Evolutionary conservation across 805 yeast genomes (phyloP).

Genomic region (Brettanomyces sp.): DNA sequence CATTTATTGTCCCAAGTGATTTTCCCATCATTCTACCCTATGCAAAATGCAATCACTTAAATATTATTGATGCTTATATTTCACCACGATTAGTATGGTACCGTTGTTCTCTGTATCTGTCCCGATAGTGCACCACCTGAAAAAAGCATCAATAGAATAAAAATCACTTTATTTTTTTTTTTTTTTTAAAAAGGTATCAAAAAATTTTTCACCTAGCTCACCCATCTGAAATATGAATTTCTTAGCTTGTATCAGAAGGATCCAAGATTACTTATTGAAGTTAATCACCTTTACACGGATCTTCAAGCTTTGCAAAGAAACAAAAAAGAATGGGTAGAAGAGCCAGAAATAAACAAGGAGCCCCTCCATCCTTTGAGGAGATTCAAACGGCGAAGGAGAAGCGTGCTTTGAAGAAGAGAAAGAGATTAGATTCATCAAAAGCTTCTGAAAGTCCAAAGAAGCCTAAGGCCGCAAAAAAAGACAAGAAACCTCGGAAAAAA

Average conservation of each 20-base stretch:
- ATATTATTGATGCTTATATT: not conserved
- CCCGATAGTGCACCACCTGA: no score
- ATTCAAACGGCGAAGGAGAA: slow-evolving; percentile 40
- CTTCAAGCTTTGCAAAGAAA: no score
- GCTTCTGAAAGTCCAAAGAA: slow-evolving; percentile 6
- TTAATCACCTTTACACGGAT: no score
- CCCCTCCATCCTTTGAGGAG: slow-evolving; percentile 84
- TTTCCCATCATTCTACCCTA: slow-evolving; percentile 2
- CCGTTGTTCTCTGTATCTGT: no score
- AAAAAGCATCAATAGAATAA: no score
- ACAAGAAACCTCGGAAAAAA: slow-evolving; percentile 16
- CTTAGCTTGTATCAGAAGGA: not conserved
- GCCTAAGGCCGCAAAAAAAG: slow-evolving; percentile 21
- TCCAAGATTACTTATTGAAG: not conserved
- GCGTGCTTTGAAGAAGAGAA: slow-evolving; percentile 28
- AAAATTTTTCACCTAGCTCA: not conserved
- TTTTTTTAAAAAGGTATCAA: not conserved
- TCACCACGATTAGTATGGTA: not conserved
- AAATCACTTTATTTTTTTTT: no score
- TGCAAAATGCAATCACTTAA: slow-evolving; percentile 7
- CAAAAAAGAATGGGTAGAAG: slow-evolving; percentile 70
- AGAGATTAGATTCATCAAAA: slow-evolving; percentile 24
- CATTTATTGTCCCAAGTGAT: not conserved
- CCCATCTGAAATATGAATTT: not conserved
- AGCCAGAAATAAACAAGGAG: slow-evolving; percentile 86